phyloP scores from a whole-genome alignment of 2,329 filamentous ascomycete genomes.

The Monosporascus cannonballus region DNA sequence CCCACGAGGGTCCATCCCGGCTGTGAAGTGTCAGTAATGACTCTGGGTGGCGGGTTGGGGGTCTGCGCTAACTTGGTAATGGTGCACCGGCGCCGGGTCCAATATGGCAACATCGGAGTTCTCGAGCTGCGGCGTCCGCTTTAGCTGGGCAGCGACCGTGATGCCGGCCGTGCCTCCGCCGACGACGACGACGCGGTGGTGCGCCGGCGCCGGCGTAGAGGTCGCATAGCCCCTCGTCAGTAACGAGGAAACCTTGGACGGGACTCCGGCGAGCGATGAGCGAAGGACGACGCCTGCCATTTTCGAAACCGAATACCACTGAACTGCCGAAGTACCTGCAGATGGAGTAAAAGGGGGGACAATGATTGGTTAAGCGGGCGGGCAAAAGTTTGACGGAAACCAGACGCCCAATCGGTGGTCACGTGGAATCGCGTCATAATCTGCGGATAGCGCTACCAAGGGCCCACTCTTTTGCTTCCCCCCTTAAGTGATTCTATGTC shows the following conservation, averaged over 20 bases:
- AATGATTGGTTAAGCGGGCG: not conserved
- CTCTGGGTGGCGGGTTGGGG: not conserved
- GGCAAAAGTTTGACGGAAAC: not conserved
- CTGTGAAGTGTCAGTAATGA: constrained; percentile 10
- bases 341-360: not conserved
- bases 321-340: not conserved
- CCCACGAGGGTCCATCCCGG: constrained; percentile 34
- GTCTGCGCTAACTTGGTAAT: constrained; percentile 23
- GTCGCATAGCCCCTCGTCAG: constrained; percentile 21
- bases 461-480: not conserved
- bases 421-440: constrained; percentile 15
- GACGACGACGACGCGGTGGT: constrained; percentile 61
- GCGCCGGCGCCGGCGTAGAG: constrained; percentile 23
- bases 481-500: not conserved
- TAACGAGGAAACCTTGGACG: constrained; percentile 3
- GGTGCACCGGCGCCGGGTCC: constrained; percentile 27
- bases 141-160: constrained; percentile 60
- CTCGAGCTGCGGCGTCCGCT: constrained; percentile 28
- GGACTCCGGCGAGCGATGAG: constrained; percentile 13
- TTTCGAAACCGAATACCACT: not conserved
- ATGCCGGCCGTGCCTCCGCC: constrained; percentile 63
- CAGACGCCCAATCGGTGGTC: constrained; percentile 1
- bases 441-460: not conserved
- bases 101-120: constrained; percentile 30
- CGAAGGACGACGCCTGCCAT: constrained; percentile 10